Base-by-base conservation (phyloP, 2,329 filamentous ascomycete species). In the Podosphaera xanthii region DNA sequence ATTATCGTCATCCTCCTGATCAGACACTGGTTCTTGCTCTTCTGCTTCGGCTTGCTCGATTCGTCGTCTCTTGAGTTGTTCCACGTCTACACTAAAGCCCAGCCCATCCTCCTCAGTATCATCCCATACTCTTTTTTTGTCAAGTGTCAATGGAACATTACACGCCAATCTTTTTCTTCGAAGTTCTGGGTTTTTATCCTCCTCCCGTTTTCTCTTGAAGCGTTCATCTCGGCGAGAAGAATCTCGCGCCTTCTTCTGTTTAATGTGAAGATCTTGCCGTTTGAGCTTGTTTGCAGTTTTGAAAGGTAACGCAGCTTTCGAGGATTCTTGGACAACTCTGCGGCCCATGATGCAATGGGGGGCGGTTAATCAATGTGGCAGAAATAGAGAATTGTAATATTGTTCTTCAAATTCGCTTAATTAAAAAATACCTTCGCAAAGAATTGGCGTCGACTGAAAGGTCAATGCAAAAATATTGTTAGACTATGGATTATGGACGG, bases 51-150 rank as follows among this genome's bases (percentile, higher is more conserved):
- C 71, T 63, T 72, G 69, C 62, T 78, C 75, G 59, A 82, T 72
- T 59, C 76, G 75, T 67, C 76, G 71, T 64, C 75, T 74, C 72
- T 80, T 82, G 64, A 81, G 69, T 66, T 78, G 74, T 64, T 80
- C 77, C 59, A 83, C 71, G 62, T 83, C 78, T 38, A 83, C 78
- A 55, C 68, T 69, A 57, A 66, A 66, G 62, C 76, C 77, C 4
- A 81, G 72, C 56, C 73, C 76, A 64, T 83, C 79, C 56, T 78
- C 77, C 55, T 82, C 82, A 57, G 80, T 79, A 58, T 90, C 83
- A 66, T 96, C 90, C 87, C 88, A 97, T 38, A 87, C 82, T 69
- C 92, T 81, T 75, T 95, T 95, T 66, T 82, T 80, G 66, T 96
- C 90, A 60, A 95, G 77, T 0, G 88, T 94, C 59, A 80, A 71